Percentiles rank a stretch among this genome's conserved stretches.
Conservation (phyloP, 495 filamentous ascomycete species). For the Lentithecium fluviatile region DNA sequence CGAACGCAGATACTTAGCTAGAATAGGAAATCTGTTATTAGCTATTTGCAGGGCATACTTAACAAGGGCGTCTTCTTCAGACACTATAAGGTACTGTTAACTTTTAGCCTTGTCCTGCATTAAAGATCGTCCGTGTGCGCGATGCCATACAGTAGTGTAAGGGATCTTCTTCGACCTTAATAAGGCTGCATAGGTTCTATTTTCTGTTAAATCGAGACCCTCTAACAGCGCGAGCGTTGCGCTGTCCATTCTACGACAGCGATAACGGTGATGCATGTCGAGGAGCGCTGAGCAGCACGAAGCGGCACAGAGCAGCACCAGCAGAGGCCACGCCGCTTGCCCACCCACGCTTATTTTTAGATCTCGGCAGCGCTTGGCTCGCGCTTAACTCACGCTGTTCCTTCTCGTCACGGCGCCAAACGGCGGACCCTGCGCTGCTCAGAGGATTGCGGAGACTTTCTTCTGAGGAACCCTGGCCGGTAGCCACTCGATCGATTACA, state of each 20-base stretch:
- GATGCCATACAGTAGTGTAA: conserved; percentile 15
- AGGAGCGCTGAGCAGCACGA: conserved; percentile 4
- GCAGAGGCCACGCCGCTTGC: conserved; percentile 2
- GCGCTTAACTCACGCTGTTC: conserved; percentile 7
- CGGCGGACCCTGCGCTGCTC: neutral
- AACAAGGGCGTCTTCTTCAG: conserved; percentile 13
- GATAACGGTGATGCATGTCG: neutral
- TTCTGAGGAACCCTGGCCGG: neutral
- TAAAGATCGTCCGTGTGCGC: conserved; percentile 12
- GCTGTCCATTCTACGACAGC: conserved; percentile 15
- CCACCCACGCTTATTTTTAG: conserved; percentile 5
- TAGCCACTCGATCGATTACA: neutral
- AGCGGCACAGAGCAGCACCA: neutral
- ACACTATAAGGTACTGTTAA: conserved; percentile 11
- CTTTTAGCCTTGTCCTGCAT: conserved; percentile 12
- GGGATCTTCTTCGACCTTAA: conserved; percentile 10
- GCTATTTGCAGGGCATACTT: conserved; percentile 7
- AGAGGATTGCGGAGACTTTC: conserved; percentile 7
- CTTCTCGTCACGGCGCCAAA: neutral
- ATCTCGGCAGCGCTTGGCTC: neutral
- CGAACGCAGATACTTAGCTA: conserved; percentile 14
- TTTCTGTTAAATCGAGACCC: conserved; percentile 1
- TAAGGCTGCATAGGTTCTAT: conserved; percentile 17
- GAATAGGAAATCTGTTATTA: conserved; percentile 12
- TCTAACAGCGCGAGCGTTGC: conserved; percentile 2